Evolutionary conservation across 768 basidiomycete species (phyloP), one percentile per base, ranked within the genome.

Genomic region (Boletus rex-veris): DNA sequence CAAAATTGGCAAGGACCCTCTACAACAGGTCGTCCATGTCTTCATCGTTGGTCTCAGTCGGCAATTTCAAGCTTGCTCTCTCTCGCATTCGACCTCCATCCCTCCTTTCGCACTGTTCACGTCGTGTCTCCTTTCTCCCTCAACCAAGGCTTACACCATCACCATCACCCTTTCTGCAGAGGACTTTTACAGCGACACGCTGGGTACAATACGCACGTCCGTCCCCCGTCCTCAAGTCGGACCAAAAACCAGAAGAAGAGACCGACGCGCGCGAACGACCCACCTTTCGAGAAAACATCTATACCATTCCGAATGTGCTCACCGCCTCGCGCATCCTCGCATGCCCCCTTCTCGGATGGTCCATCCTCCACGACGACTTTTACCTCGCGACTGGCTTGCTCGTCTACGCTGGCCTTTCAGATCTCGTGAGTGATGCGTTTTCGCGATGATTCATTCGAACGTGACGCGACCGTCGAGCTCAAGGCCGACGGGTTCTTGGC

Each of bases 311-410:
- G 0, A 99, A 99, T 66, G 64, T 91, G 7, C 76, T 99, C 39
- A 98, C 97, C 1, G 63, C 85, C 21, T 93, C 92, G 2, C 82
- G 97, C 42, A 95, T 99, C 61, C 61, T 84, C 15, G 83, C 96
- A 0, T 97, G 94, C 66, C 97, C 97, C 10, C 75, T 88, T 12
- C 80, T 99, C n/a, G 96, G 91, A 5, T 97, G 89, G 82, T 83
- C 87, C 28, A 89, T 98, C 52, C 63, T 98, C 36, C 73, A 92
- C 36, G 86, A 86, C 53, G 79, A 97, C 64, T 94, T 90, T 64
- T 70, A 79, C 40, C 74, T 86, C 46, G 95, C 97, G 15, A 92
- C 94, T 0, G 80, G 83, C 4, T 69, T 99, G 21, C 80, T 99
- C 14, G 82, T 88, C 8, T 95, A 92, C 63, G 94, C 95, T 1